Evolutionary conservation across 2,329 filamentous ascomycete species (phyloP), one percentile per base, ranked within the genome.

Genomic region (Clarireedia sp.): DNA sequence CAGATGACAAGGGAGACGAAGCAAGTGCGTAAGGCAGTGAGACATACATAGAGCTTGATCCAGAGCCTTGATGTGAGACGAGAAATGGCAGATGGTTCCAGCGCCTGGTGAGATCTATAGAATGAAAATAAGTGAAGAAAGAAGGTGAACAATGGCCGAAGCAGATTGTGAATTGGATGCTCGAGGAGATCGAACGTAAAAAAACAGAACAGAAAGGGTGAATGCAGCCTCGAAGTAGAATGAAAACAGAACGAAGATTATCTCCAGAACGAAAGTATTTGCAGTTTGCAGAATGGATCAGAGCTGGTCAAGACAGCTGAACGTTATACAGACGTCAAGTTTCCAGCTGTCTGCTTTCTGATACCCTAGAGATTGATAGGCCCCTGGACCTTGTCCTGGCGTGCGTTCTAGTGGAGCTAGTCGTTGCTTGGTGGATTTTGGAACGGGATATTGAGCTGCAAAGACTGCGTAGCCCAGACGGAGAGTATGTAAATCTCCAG

Each of bases 11-110:
- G 36, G 8, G 29, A 43, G 26, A n/a, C 3, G 3, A 29, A n/a
- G n/a, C 9, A 36, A 48, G 10, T 7, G 21, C 23, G 12, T 5
- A 9, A 33, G 9, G 24, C 7, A 40, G 3, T 49, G 36, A 49
- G 49, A 54, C 52, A 36, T 50, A 54, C 52, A 50, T 3, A 41
- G 45, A 26, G 38, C 23, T 19, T 49, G 23, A 17, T 24, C 19
- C 9, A 37, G 26, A 16, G 14, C 23, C 19, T 21, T 50, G 16
- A 44, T 7, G 43, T 17, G 17, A 36, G 19, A 24, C 23, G 41
- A 26, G 29, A 19, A 16, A 44, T 17, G 5, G 8, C 26, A 23
- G 8, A 24, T 33, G n/a, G 21, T 37, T 17, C 16, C 37, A 21
- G 29, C 43, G 38, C 26, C 5, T 40, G 23, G 19, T 17, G 29